phyloP scores from a whole-genome alignment of 2,329 filamentous ascomycete species.

The Verticillium zaregamsianum region DNA sequence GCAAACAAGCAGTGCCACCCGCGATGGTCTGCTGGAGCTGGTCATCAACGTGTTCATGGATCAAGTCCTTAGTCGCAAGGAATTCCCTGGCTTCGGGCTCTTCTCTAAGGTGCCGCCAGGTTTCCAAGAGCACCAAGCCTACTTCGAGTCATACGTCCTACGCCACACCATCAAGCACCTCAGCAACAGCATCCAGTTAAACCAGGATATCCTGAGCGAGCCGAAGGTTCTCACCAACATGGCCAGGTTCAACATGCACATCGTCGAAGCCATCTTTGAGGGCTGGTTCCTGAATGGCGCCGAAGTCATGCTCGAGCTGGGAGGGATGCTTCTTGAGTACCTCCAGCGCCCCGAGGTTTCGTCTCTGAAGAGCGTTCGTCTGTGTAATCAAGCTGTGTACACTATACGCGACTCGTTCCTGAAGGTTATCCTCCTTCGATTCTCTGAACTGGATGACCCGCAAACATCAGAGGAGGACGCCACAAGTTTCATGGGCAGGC shows the following conservation, averaged over 20 bases:
- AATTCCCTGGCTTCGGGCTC: constrained; percentile 83
- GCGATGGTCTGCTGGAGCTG: constrained; percentile 74
- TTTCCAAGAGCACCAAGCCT: constrained; percentile 90
- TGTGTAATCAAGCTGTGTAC: constrained; percentile 79
- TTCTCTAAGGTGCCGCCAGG: constrained; percentile 87
- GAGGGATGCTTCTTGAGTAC: constrained; percentile 81
- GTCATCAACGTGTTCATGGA: constrained; percentile 79
- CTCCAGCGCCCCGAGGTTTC: constrained; percentile 81
- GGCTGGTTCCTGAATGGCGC: constrained; percentile 94
- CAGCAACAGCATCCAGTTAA: constrained; percentile 63
- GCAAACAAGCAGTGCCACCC: constrained; percentile 62
- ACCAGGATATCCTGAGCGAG: constrained; percentile 71
- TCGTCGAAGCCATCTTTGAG: constrained; percentile 89
- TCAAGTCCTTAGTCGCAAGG: constrained; percentile 79
- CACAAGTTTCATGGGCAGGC: constrained; percentile 71
- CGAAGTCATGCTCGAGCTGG: constrained; percentile 78
- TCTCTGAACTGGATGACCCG: constrained; percentile 77
- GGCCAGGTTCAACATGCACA: constrained; percentile 72
- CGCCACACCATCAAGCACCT: constrained; percentile 70
- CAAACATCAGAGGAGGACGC: constrained; percentile 57
- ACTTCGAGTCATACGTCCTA: constrained; percentile 88
- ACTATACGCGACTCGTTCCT: constrained; percentile 75
- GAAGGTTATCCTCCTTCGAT: constrained; percentile 70
- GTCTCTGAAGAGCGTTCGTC: constrained; percentile 77
- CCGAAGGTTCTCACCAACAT: constrained; percentile 84